Evolutionary conservation across 805 yeast species (phyloP), one percentile per base, ranked within the genome.

Genomic region (Isabelozyma rhagii): DNA sequence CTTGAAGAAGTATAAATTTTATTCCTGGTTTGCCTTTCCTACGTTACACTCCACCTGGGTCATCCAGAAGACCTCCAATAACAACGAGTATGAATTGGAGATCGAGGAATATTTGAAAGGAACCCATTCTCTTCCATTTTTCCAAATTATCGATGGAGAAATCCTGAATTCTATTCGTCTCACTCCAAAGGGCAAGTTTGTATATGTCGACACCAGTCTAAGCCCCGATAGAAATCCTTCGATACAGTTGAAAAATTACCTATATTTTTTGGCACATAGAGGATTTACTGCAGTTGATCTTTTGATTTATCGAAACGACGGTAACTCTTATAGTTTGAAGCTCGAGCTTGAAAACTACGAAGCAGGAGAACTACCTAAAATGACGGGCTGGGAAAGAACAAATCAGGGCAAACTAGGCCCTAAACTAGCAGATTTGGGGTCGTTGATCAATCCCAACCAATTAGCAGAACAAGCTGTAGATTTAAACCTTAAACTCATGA

Each of bases 391-490:
- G 99, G 98, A 93, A 60, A 79, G 94, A 52, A 89, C 90, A 27
- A 67, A 77, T 6, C 79, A 75, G 41, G 90, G 89, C 0, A 85
- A 84, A 57, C 71, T 92, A 11, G 85, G 86, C 0, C 97, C 98
- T 1, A 89, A 90, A 60, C 56, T 85, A 17, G 91, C 96, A 0
- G 94, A 96, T 63, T 66, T 94, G 48, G 91, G 94, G 1, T 69
- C 90, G 0, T 71, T 94, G 42, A 82, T 93, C 38, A 84, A 93
- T 63, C 99, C 99, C 0, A 54, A 75, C 10, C 84, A 87, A 55
- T 72, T 94, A 18, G 93, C 97, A 0, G 88, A 86, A 51, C 98
- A 96, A 66, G 93, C 97, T 0, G 92, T 91, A 5, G 97, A 92
- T 64, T 76, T 94, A 49, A 94, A 94, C 62, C 72, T 94, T 51